These are phyloP conservation scores for Chenopodium quinoa DNA, from an alignment of 148 eudicot species.

Conservation along the genomic window DNA sequence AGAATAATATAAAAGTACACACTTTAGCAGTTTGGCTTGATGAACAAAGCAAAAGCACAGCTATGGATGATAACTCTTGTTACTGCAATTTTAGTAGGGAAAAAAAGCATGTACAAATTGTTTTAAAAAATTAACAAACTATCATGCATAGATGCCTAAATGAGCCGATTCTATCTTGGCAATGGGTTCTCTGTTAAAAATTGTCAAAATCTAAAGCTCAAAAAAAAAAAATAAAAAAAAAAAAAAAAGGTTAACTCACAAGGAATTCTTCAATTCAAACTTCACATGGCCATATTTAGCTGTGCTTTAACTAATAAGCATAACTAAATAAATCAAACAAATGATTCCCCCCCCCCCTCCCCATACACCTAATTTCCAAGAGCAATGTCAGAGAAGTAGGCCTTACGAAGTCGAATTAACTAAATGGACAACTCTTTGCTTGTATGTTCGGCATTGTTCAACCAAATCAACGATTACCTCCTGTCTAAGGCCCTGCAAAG, in stretches of 20 bases:
- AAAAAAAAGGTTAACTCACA: neutral
- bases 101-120: too few species aligned
- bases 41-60: neutral
- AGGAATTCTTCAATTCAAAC: neutral
- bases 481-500: conserved; percentile 72
- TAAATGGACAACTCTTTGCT: conserved; percentile 92
- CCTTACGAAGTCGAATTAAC: conserved; percentile 98
- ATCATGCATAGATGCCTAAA: neutral
- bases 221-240: too few species aligned
- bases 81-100: too few species aligned
- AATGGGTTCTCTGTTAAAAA: neutral
- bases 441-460: conserved; percentile 87
- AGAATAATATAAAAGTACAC: neutral
- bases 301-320: neutral
- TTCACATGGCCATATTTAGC: neutral
- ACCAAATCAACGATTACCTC: conserved; percentile 95
- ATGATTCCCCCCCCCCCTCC: neutral
- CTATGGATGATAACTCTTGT: too few species aligned
- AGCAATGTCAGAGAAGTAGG: conserved; percentile 20
- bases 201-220: neutral
- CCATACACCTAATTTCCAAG: neutral
- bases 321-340: neutral
- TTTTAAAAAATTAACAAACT: neutral
- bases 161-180: neutral
- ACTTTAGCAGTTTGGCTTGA: neutral